Conservation (phyloP, 164 flowering plant species). For the Kingdonia uniflora region DNA sequence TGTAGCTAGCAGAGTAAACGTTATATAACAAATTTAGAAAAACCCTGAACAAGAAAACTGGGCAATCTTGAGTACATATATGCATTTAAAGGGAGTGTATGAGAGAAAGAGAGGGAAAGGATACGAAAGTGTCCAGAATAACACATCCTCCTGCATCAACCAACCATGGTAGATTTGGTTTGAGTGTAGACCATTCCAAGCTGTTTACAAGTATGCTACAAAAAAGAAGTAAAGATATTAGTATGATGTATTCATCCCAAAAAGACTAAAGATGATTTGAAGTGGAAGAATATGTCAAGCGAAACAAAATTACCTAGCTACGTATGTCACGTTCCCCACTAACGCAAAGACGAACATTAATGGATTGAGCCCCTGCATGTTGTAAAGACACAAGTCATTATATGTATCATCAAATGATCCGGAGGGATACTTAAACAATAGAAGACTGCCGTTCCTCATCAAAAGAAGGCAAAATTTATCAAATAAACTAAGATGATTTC, state of each 20-base stretch:
- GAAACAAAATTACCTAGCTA: constrained; percentile 41
- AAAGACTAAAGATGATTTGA: neutral
- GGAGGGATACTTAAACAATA: too few species aligned
- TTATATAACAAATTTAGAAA: too few species aligned
- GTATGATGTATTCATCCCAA: neutral
- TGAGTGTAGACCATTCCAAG: constrained; percentile 51
- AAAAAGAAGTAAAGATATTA: constrained; percentile 1
- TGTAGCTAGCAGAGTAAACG: too few species aligned
- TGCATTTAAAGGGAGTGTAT: too few species aligned
- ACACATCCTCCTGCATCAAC: constrained; percentile 80
- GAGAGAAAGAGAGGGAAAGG: constrained; percentile 26
- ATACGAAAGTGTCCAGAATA: constrained; percentile 63
- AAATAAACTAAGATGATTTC: too few species aligned
- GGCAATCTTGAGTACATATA: too few species aligned
- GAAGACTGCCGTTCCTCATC: too few species aligned
- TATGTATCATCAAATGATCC: too few species aligned
- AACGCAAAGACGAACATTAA: constrained; percentile 81
- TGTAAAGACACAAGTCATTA: neutral
- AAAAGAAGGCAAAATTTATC: too few species aligned
- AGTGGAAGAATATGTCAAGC: neutral
- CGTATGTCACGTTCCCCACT: constrained; percentile 60
- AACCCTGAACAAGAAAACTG: too few species aligned
- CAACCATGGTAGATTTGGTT: constrained; percentile 78
- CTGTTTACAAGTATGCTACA: constrained; percentile 71
- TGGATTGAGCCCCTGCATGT: constrained; percentile 68